Evolutionary conservation across 805 yeast genomes (phyloP), one percentile per base, ranked within the genome.

Genomic region (Metschnikowia anglica): DNA sequence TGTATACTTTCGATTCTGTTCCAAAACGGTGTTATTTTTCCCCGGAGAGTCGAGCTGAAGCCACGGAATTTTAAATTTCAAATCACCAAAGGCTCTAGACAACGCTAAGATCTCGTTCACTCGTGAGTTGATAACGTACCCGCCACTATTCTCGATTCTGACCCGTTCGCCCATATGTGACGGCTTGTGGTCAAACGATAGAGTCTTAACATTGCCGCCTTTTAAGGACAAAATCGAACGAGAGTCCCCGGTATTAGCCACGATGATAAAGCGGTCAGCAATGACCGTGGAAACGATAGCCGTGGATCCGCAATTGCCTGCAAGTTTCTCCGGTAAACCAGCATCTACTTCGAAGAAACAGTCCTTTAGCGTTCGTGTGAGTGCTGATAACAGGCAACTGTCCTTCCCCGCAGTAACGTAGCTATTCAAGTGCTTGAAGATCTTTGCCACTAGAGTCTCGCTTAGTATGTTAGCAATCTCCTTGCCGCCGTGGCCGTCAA

Each of bases 401-500:
- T 44, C 37, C 12, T 31, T 16, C 3, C 29, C 37, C 11, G 45
- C 27, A 27, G 31, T 21, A 5, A 46, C 36, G 13, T 32, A 39
- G 12, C 26, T 23, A 42, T 59, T 59, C 19, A 72, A 41, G 13
- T 46, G 35, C 30, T 54, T 54, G 50, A 70, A 67, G n/a, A 74
- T 61, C 24, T 54, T 41, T 17, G 52, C 52, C 4, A 73, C 72
- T 18, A 80, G 62, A 17, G 58, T 56, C 17, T 68, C 68, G 31
- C 80, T 70, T 4, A 85, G 61, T 48, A 66, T 77, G 26, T 70
- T 71, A 1, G 90, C 80, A 17, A 85, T 73, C 19, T 74, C 73
- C 5, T 74, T 69, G 12, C 91, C 90, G 2, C 95, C 95, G 60
- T 85, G 95, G 2, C 95, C 95, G 61, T 85, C 95, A 61, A 83